Conservation (phyloP, 345 rosid species). For the Cardamine chenopodiifolia region DNA sequence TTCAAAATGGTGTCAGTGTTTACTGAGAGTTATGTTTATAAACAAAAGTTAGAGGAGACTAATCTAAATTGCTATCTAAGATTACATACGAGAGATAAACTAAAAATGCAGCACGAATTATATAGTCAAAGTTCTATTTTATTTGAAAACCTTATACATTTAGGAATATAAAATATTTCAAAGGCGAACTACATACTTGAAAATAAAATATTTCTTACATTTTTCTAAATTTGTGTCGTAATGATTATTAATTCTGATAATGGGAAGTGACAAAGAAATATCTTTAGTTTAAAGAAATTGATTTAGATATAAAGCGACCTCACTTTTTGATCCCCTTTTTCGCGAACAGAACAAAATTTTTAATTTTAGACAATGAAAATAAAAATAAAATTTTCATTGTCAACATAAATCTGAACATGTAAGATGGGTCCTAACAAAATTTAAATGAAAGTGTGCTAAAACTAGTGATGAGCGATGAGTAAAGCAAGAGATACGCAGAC, state of each 20-base stretch:
- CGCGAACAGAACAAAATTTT: conserved; percentile 33
- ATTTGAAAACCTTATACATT: neutral
- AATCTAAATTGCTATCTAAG: neutral
- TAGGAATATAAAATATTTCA: neutral
- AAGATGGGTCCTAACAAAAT: conserved; percentile 44
- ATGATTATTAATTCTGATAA: conserved; percentile 12
- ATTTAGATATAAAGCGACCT: conserved; percentile 37
- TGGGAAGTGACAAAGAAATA: conserved; percentile 42
- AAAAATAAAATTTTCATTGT: neutral
- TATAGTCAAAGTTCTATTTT: neutral
- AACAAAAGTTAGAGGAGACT: neutral
- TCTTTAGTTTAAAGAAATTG: conserved; percentile 32
- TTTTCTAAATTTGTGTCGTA: neutral
- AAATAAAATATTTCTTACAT: conserved; percentile 10
- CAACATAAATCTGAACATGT: conserved; percentile 46
- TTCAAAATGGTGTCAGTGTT: neutral
- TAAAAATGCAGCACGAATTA: neutral
- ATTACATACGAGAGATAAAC: neutral
- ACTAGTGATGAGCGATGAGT: conserved; percentile 27
- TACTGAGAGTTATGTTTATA: neutral
- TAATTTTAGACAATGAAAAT: conserved; percentile 16
- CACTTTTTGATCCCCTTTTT: conserved; percentile 27
- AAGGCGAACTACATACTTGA: neutral
- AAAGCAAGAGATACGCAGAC: conserved; percentile 16
- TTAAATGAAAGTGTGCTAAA: conserved; percentile 22